Evolutionary conservation across 23 red algal species (phyloP).

Genomic region (Gracilaria caudata): DNA sequence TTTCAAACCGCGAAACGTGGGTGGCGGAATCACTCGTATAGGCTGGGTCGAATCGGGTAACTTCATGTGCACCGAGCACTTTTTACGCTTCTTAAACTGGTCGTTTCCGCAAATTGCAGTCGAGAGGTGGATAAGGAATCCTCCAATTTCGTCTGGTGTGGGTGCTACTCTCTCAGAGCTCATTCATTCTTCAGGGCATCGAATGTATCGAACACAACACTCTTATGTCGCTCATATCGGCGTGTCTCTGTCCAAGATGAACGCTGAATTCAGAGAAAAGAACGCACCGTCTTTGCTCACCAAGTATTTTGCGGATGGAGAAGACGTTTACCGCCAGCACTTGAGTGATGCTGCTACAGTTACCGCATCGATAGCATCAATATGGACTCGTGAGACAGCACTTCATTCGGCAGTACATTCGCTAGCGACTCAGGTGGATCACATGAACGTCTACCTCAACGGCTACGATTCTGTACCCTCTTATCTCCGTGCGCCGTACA

Average conservation of each 20-base stretch:
- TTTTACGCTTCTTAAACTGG: conserved; percentile 64
- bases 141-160: conserved; percentile 69
- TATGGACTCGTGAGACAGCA: conserved; percentile 57
- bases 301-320: conserved; percentile 69
- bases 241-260: conserved; percentile 66
- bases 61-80: conserved; percentile 55
- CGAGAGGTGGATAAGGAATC: conserved; percentile 60
- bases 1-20: conserved; percentile 47
- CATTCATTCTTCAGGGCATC: conserved; percentile 10
- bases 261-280: conserved; percentile 40
- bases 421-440: conserved; percentile 70
- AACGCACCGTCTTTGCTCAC: conserved; percentile 32
- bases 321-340: conserved; percentile 38
- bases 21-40: conserved; percentile 20
- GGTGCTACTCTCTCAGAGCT: conserved; percentile 69
- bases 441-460: conserved; percentile 80
- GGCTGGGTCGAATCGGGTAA: conserved; percentile 88
- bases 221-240: conserved; percentile 76
- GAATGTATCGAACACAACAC: conserved; percentile 70
- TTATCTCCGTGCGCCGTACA: conserved; percentile 54
- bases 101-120: conserved; percentile 56
- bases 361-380: conserved; percentile 69
- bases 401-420: conserved; percentile 74
- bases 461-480: conserved; percentile 69
- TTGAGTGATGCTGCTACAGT: conserved; percentile 44